Evolutionary conservation across 2,329 filamentous ascomycete genomes (phyloP).

Genomic region (Fusarium sp.): DNA sequence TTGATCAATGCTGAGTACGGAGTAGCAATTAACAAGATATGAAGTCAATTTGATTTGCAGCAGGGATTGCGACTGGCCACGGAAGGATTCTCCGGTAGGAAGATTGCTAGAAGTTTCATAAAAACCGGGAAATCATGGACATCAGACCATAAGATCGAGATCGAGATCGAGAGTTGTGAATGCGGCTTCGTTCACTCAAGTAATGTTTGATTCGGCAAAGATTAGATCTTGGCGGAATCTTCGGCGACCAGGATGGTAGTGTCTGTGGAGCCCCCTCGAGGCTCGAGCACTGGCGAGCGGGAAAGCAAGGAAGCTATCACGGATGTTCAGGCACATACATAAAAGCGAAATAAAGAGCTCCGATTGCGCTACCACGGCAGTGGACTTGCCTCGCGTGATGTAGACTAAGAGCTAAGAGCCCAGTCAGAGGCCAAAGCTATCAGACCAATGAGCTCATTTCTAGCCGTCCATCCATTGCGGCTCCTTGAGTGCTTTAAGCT

Average conservation of each 20-base stretch:
- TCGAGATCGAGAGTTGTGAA: slow-evolving; percentile 30
- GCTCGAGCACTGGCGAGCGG: slow-evolving; percentile 10
- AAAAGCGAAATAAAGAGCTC: slow-evolving; percentile 13
- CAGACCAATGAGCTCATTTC: slow-evolving; percentile 27
- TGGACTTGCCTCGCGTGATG: too few relatives aligned
- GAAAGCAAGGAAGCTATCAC: slow-evolving; percentile 42
- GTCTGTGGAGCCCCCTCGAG: slow-evolving; percentile 28
- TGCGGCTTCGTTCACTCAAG: slow-evolving; percentile 10
- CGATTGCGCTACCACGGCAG: too few relatives aligned
- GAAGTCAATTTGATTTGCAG: slow-evolving; percentile 25
- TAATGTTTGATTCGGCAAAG: slow-evolving; percentile 15
- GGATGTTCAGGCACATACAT: slow-evolving; percentile 34
- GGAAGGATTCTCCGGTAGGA: slow-evolving; percentile 21
- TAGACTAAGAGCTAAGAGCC: too few relatives aligned
- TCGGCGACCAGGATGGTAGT: slow-evolving; percentile 40
- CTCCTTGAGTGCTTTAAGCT: slow-evolving; percentile 16
- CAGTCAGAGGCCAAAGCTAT: slow-evolving; percentile 2
- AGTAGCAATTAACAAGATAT: slow-evolving; percentile 19
- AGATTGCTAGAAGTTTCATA: slow-evolving; percentile 24
- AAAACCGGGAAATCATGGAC: slow-evolving; percentile 13
- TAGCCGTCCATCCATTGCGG: slow-evolving; percentile 19
- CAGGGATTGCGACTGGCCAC: slow-evolving; percentile 23
- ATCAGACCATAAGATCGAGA: slow-evolving; percentile 35
- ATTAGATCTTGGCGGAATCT: slow-evolving; percentile 44
- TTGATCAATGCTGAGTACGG: slow-evolving; percentile 8